A percentile compares a stretch with the other conserved stretches of the same genome.
Evolutionary conservation across 495 filamentous ascomycete genomes (phyloP).

Genomic region (Neurospora africana): DNA sequence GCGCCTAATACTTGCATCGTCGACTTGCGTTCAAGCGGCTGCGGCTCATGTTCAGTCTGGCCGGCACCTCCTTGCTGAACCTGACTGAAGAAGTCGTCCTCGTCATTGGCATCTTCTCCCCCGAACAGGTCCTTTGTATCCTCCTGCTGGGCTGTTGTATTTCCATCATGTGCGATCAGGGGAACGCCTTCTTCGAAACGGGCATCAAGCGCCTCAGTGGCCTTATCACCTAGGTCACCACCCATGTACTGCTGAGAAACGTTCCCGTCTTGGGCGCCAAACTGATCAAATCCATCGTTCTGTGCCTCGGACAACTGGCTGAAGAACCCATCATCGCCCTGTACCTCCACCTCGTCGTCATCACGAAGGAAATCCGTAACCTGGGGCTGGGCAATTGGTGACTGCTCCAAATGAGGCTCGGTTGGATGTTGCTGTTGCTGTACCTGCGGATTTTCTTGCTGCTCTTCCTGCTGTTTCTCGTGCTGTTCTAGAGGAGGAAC

Average conservation of each 20-base stretch:
- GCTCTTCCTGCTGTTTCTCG: constrained; percentile 28
- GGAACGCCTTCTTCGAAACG: constrained; percentile 53
- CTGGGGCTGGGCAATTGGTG: constrained; percentile 7
- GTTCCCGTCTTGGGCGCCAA: constrained; percentile 7
- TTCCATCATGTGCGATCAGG: constrained; percentile 31
- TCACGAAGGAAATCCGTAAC: constrained; percentile 14
- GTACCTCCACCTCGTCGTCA: constrained; percentile 24
- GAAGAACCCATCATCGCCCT: constrained; percentile 7
- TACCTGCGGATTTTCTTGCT: constrained; percentile 27
- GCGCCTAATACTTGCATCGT: constrained; percentile 45
- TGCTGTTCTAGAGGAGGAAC: constrained; percentile 32
- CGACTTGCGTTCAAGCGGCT: constrained; percentile 44
- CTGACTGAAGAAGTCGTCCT: constrained; percentile 42
- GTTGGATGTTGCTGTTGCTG: constrained; percentile 29
- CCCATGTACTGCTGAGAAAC: constrained; percentile 18
- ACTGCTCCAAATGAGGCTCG: constrained; percentile 14
- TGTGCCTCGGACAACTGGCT: constrained; percentile 13
- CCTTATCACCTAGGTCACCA: constrained; percentile 27
- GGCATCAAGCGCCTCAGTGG: constrained; percentile 30
- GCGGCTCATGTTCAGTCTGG: constrained; percentile 12
- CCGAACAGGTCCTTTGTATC: constrained; percentile 23
- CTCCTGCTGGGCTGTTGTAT: constrained; percentile 6
- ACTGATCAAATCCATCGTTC: constrained; percentile 16
- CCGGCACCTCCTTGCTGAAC: constrained; percentile 16
- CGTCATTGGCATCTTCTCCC: constrained; percentile 28